phyloP scores from a whole-genome alignment of 805 yeast species.

The Candida golubevii region DNA sequence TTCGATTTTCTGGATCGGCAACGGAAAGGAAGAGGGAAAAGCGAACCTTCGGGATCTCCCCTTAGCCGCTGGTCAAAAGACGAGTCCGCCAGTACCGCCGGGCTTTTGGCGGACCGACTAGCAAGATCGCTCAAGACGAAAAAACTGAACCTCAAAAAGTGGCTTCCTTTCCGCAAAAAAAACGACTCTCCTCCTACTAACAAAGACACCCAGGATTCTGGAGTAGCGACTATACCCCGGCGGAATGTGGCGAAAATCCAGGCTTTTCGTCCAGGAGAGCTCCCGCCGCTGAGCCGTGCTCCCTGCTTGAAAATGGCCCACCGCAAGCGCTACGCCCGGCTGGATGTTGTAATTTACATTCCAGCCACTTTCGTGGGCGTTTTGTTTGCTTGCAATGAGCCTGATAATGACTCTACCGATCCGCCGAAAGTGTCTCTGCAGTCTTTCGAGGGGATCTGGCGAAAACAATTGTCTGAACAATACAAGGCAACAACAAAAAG shows the following conservation, averaged over 20 bases:
- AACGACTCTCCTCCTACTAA: not conserved
- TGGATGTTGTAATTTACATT: conserved; percentile 43
- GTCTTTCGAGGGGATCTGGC: not conserved
- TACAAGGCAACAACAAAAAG: not conserved
- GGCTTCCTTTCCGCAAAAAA: not conserved
- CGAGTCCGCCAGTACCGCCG: not conserved
- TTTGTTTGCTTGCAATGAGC: conserved; percentile 42
- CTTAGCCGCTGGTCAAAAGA: not conserved
- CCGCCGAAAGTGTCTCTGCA: not conserved
- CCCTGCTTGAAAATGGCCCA: conserved; percentile 55
- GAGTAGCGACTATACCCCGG: not conserved
- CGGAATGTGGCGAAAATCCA: not conserved
- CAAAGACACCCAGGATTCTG: not conserved
- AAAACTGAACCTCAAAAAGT: not conserved
- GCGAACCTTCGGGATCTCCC: not conserved
- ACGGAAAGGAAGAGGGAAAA: not conserved
- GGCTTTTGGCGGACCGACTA: not conserved
- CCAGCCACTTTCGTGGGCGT: conserved; percentile 66
- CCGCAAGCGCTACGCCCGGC: conserved; percentile 46
- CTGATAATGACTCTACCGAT: not conserved
- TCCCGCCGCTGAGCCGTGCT: not conserved
- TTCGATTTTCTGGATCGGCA: conserved; percentile 7
- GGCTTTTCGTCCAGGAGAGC: not conserved
- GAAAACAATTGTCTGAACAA: not conserved
- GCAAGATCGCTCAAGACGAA: not conserved